phyloP scores from a whole-genome alignment of 148 eudicot species.

The Spergularia bocconei region DNA sequence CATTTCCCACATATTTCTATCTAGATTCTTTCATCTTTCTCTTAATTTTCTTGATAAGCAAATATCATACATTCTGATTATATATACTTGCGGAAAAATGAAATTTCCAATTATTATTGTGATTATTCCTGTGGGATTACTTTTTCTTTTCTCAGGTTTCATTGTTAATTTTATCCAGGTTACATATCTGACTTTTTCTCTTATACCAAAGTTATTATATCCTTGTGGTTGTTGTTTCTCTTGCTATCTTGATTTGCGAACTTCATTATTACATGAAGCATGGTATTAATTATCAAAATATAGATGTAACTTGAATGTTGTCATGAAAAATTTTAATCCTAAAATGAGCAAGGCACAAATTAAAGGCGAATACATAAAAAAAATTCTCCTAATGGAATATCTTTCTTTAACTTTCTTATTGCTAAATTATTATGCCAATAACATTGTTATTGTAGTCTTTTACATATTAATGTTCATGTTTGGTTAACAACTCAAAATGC shows the following conservation, averaged over 20 bases:
- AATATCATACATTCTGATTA: not conserved
- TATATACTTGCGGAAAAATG: slow-evolving; percentile 24
- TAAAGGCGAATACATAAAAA: too few relatives aligned
- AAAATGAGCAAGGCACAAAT: too few relatives aligned
- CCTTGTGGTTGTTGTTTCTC: not conserved
- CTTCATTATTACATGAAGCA: not conserved
- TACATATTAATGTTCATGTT: too few relatives aligned
- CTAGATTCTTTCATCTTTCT: not conserved
- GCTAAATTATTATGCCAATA: too few relatives aligned
- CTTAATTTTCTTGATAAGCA: not conserved
- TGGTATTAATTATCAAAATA: not conserved
- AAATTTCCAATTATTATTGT: slow-evolving; percentile 48
- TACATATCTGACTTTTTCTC: not conserved
- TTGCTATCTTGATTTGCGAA: not conserved
- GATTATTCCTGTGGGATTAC: slow-evolving; percentile 52
- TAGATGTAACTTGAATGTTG: too few relatives aligned
- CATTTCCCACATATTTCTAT: not conserved
- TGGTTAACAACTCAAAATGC: too few relatives aligned
- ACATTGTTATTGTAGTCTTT: too few relatives aligned
- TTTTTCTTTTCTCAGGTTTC: slow-evolving; percentile 65
- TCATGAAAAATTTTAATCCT: too few relatives aligned
- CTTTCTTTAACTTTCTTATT: too few relatives aligned
- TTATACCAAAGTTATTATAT: not conserved
- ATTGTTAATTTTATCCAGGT: slow-evolving; percentile 75
- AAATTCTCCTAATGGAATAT: too few relatives aligned